A percentile compares a stretch with the other conserved stretches of the same genome.
These are phyloP conservation scores for Rhodotorula sp. DNA, from an alignment of 1,284 basidiomycete species.

Conservation along the genomic window DNA sequence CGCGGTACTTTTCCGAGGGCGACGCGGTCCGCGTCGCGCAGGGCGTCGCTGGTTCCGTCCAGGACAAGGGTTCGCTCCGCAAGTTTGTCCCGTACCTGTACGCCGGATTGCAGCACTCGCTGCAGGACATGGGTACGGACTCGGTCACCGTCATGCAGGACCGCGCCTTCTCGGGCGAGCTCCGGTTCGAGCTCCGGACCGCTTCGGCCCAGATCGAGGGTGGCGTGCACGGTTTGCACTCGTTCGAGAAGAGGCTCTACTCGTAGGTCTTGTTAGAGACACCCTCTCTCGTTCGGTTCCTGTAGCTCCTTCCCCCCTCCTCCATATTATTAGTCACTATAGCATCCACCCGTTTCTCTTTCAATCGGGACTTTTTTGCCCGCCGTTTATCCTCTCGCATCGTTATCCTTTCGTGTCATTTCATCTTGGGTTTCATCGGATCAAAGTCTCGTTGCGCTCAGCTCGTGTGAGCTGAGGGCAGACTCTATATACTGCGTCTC, in stretches of 20 bases:
- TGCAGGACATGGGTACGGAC: slow-evolving; percentile 87
- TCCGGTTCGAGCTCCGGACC: slow-evolving; percentile 91
- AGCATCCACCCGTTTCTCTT: neutral
- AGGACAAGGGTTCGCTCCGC: slow-evolving; percentile 91
- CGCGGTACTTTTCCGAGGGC: slow-evolving; percentile 94
- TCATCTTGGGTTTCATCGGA: too few relatives aligned
- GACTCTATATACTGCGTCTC: too few relatives aligned
- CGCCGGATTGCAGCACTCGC: slow-evolving; percentile 60
- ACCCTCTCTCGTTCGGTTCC: neutral
- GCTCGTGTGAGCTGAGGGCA: too few relatives aligned
- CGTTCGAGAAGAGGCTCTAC: slow-evolving; percentile 67
- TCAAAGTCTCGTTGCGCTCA: too few relatives aligned
- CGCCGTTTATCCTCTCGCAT: too few relatives aligned
- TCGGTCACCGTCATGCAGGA: slow-evolving; percentile 64
- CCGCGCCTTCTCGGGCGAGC: slow-evolving; percentile 63
- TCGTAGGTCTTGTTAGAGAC: slow-evolving; percentile 42
- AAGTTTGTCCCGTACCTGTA: slow-evolving; percentile 71
- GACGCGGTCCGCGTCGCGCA: slow-evolving; percentile 95
- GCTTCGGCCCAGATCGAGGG: slow-evolving; percentile 95
- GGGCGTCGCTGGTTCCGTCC: slow-evolving; percentile 90
- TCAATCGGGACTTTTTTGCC: too few relatives aligned
- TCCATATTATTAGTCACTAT: too few relatives aligned
- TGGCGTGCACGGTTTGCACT: slow-evolving; percentile 88
- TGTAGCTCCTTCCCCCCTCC: too few relatives aligned
- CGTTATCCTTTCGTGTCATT: too few relatives aligned